These are phyloP conservation scores for Myriangium duriaei DNA, from an alignment of 2,329 filamentous ascomycete species.

Conservation along the genomic window DNA sequence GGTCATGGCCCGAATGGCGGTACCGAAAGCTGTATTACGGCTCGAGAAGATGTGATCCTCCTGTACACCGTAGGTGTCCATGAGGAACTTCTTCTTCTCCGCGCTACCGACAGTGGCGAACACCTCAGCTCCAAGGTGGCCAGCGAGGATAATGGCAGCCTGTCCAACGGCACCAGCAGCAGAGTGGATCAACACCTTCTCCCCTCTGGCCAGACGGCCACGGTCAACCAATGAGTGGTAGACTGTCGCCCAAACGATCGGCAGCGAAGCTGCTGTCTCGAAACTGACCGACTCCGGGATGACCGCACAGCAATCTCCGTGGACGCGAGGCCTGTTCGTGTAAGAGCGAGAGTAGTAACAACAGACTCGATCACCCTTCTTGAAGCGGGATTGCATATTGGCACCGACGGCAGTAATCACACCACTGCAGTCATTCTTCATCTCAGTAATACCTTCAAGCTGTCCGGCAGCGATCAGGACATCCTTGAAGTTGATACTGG, in stretches of 20 bases:
- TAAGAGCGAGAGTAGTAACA: conserved; percentile 10
- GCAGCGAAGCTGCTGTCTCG: conserved; percentile 16
- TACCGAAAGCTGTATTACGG: conserved; percentile 19
- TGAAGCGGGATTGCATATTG: conserved; percentile 1
- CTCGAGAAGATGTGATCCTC: conserved; percentile 23
- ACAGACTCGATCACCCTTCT: conserved; percentile 13
- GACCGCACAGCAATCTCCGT: neutral
- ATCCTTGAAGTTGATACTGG: conserved; percentile 15
- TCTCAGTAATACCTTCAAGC: conserved; percentile 3
- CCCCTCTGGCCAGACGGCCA: conserved; percentile 19
- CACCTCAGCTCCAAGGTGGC: conserved; percentile 18
- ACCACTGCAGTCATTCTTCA: conserved; percentile 7
- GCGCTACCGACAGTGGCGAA: conserved; percentile 20
- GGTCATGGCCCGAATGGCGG: conserved; percentile 18
- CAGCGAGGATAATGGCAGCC: conserved; percentile 18
- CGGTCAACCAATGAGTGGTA: conserved; percentile 21
- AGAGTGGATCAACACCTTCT: conserved; percentile 25
- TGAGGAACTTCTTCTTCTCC: conserved; percentile 19
- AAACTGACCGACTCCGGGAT: conserved; percentile 15
- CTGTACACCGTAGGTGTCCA: conserved; percentile 18
- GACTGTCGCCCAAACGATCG: conserved; percentile 16
- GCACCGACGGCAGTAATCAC: conserved; percentile 4
- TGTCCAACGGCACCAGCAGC: conserved; percentile 22
- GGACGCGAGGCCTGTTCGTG: conserved; percentile 8
- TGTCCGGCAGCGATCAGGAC: conserved; percentile 11